Evolutionary conservation across 768 basidiomycete genomes (phyloP), one percentile per base, ranked within the genome.

Genomic region (Russula emetica): DNA sequence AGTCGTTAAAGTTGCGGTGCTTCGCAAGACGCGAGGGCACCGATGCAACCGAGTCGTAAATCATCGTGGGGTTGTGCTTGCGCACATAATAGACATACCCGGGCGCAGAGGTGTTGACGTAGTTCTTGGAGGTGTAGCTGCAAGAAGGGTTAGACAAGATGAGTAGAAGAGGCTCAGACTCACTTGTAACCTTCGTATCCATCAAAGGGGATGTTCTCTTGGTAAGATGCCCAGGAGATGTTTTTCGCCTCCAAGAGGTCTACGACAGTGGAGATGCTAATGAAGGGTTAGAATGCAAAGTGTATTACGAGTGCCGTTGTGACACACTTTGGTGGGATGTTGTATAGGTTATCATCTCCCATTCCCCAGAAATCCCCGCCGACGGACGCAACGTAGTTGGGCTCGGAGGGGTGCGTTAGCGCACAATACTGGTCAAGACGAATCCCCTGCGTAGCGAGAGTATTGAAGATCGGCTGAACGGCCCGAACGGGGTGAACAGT

Each of bases 1-100:
- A 84, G 70, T 86, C 78, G 61, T 85, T 86, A 70, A 85, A 86
- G 71, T 84, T 86, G 38, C 85, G 78, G 56, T 81, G 77, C 22
- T 79, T 78, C 11, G 69, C 66, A 14, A 75, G 72, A 47, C 85
- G 82, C 0, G 71, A 68, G 1, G 77, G 65, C 26, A 78, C 76
- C 34, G 72, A 70, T 3, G 80, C 76, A 34, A 86, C 74, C 0
- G 81, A 82, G 71, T 86, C 77, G 71, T 71, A 83, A 58, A 85
- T 74, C 47, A 82, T 75, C 56, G 79, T 70, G 2, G 83, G 83
- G 69, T 82, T 79, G 73, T 84, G 83, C 73, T 84, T 84, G 75
- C 83, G 79, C 55, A 75, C 77, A 65, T 83, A 84, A 75, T 78
- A 84, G 7, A 75, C 75, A 70, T 84, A 82, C 20, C 53, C n/a